Evolutionary conservation across 2,329 filamentous ascomycete species (phyloP), one percentile per base, ranked within the genome.

Genomic region (Calonectria pseudoturangicola): DNA sequence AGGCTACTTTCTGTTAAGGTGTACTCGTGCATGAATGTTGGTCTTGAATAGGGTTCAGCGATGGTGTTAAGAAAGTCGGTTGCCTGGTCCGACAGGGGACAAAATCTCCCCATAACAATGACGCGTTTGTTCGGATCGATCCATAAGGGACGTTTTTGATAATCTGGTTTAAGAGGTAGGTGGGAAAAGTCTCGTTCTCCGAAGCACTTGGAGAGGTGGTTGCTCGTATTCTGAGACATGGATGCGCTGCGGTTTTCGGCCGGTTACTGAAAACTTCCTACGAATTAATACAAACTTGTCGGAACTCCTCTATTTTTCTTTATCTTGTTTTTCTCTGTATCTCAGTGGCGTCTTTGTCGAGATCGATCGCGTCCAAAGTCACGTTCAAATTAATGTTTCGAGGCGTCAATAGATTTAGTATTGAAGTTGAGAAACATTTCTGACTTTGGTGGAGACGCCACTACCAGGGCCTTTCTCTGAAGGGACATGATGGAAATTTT

Each of bases 51-150:
- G 27, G 95, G 95, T 85, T 98, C 95, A 71, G 95, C 95, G 78
- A 98, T 95, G 47, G 95, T 97, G 78, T 96, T 97, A 71, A 98
- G 87, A 81, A 98, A 97, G 82, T 97, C 94, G 81, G 97, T 94
- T 0, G 94, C 95, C 79, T 95, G 92, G 58, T 92, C 89, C 69
- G 95, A 94, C 67, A 95, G 87, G 1, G 95, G 93, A 54, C 93
- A 95, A 85, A 97, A 98, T 77, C 94, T 96, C 86, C 98, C 95
- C 50, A 98, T 88, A n/a, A 96, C 95, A 79, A 98, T 95, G 76
- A 92, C 92, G 33, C 93, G 94, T 80, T 92, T 93, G 47, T 92
- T 86, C 1, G 95, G 93, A 81, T 98, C 94, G 76, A 98, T 95
- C 94, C 94, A 98, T 73, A 98, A 87, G 5, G 96, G 96, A 9